A percentile compares a stretch with the other conserved stretches of the same genome.
phyloP scores from a whole-genome alignment of 2,329 filamentous ascomycete genomes.

The Trichophyton equinum region DNA sequence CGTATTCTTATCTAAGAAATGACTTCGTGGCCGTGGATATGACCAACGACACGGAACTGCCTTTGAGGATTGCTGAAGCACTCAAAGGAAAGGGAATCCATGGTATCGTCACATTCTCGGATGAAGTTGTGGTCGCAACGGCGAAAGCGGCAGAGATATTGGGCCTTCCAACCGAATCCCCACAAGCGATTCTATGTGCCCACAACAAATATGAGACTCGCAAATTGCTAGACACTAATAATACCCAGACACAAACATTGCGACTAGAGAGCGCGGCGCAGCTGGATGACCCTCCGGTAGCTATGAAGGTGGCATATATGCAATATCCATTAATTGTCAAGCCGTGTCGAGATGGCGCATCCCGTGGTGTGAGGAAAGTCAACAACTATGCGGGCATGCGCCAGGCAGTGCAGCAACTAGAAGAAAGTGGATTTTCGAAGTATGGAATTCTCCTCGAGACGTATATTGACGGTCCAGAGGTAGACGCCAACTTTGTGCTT shows the following conservation, averaged over 20 bases:
- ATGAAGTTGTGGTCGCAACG: not conserved
- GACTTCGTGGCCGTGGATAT: slow-evolving; percentile 17
- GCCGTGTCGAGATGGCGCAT: slow-evolving; percentile 24
- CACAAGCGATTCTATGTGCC: not conserved
- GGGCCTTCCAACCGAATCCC: not conserved
- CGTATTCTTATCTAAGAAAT: slow-evolving; percentile 20
- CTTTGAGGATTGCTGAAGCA: not conserved
- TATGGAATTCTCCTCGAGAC: slow-evolving; percentile 26
- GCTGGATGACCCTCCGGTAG: not conserved
- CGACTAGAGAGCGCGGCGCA: not conserved
- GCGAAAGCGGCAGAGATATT: not conserved
- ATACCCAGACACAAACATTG: not conserved
- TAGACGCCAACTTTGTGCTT: slow-evolving; percentile 33
- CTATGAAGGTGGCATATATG: not conserved
- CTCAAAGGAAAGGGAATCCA: slow-evolving; percentile 10
- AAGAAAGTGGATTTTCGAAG: not conserved
- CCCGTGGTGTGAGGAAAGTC: slow-evolving; percentile 19
- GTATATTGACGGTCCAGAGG: slow-evolving; percentile 33
- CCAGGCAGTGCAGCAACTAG: not conserved
- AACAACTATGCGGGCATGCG: not conserved
- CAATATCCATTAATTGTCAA: slow-evolving; percentile 28
- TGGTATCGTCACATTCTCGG: not conserved
- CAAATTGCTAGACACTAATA: not conserved
- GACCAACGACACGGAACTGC: not conserved
- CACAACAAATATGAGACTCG: not conserved